phyloP scores from a whole-genome alignment of 257 asterid genomes.

The Solanum chaucha region DNA sequence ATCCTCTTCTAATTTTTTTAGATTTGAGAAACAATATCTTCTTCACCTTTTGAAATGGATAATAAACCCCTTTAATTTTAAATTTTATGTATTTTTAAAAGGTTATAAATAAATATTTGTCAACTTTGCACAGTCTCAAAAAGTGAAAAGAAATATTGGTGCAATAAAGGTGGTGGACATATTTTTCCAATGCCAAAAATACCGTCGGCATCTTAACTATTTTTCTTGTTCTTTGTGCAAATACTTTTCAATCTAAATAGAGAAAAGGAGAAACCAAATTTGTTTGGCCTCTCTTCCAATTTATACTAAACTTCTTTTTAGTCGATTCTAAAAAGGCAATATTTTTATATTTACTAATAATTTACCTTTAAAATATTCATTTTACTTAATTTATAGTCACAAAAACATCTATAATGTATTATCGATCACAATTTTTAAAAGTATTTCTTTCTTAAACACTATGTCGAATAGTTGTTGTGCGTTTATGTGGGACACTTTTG shows the following conservation, averaged over 20 bases:
- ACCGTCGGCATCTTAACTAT: neutral
- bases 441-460: too few species aligned
- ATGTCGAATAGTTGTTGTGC: neutral
- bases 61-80: neutral
- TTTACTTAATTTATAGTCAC: too few species aligned
- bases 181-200: neutral
- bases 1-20: neutral
- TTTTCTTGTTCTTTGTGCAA: neutral
- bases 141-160: neutral
- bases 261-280: neutral
- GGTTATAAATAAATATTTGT: neutral
- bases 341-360: too few species aligned
- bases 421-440: neutral
- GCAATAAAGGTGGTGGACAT: neutral
- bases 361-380: too few species aligned
- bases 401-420: accelerated
- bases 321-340: neutral
- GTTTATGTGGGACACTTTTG: neutral
- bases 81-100: neutral
- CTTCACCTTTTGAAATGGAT: neutral
- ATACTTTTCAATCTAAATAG: neutral
- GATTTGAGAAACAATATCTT: neutral
- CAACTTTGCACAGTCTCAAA: neutral
- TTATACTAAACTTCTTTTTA: too few species aligned
- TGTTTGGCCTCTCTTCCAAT: neutral